Conservation (phyloP, 805 yeast species). For the Starmerella vaccinii region DNA sequence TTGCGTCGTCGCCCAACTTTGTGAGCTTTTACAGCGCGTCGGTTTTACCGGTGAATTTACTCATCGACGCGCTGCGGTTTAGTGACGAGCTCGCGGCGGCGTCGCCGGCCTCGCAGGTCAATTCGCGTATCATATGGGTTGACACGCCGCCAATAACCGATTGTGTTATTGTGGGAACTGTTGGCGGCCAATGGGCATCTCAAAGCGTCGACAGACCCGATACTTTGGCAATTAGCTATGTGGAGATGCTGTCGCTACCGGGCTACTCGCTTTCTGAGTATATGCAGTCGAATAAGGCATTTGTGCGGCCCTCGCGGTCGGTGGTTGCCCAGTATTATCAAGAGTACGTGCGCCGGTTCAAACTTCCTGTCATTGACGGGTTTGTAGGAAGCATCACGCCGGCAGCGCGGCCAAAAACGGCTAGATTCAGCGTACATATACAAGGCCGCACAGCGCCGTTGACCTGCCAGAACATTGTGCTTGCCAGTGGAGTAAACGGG, state of each 20-base stretch:
- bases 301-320: conserved; percentile 25
- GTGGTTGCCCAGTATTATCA: conserved; percentile 28
- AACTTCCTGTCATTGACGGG: conserved; percentile 20
- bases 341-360: conserved; percentile 24
- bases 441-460: not conserved
- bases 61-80: conserved; percentile 26
- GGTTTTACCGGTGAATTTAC: conserved; percentile 24
- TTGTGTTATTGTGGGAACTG: conserved; percentile 26
- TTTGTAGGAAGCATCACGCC: conserved; percentile 12
- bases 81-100: conserved; percentile 25
- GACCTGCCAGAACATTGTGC: conserved; percentile 2
- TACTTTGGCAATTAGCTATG: conserved; percentile 26
- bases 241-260: conserved; percentile 31
- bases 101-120: conserved; percentile 13
- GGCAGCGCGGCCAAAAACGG: not conserved
- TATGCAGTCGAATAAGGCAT: conserved; percentile 15
- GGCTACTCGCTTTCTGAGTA: conserved; percentile 27
- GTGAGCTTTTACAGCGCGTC: conserved; percentile 20
- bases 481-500: conserved; percentile 6
- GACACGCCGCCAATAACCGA: conserved; percentile 12
- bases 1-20: conserved; percentile 12
- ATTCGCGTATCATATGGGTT: conserved; percentile 27
- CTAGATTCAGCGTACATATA: not conserved
- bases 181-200: conserved; percentile 32
- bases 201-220: conserved; percentile 15